Base-by-base conservation (phyloP, 163 green algal genomes). In the Prototheca cutis region DNA sequence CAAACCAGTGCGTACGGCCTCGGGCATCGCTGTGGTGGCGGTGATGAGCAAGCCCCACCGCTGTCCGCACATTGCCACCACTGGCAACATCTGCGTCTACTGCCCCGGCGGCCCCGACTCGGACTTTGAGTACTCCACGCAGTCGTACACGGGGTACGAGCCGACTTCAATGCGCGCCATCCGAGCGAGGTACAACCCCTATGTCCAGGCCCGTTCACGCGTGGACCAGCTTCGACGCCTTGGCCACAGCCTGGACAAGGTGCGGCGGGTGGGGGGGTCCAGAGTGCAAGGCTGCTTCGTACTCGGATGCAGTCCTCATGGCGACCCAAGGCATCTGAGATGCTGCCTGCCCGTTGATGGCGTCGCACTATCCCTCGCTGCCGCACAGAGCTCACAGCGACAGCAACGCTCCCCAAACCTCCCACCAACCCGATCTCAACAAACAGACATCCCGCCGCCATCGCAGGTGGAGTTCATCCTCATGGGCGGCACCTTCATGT, bases 401-500 rank as follows among this genome's bases (percentile, higher is more conserved):
- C n/a, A n/a, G n/a, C n/a, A n/a, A n/a, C n/a, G n/a, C n/a, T n/a
- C n/a, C n/a, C n/a, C n/a, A n/a, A n/a, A n/a, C n/a, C n/a, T n/a
- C n/a, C n/a, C n/a, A n/a, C n/a, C n/a, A n/a, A n/a, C n/a, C n/a
- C n/a, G n/a, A n/a, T n/a, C n/a, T n/a, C n/a, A n/a, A n/a, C n/a
- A n/a, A n/a, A n/a, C n/a, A n/a, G n/a, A n/a, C n/a, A n/a, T n/a
- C 23, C 24, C 17, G 3, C 17, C 31, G 19, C 3, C 15, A 0
- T 25, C 29, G 1, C 64, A 87, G 81, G 82, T 96, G 27, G 90
- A 97, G 81, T 98, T 90, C 76, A 95, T 98, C 65, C 76, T 98
- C 6, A 98, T 98, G 90, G 89, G 90, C 29, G 90, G 90, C 52
- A 98, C 91, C 28, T 98, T 98, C 77, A 97, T 98, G 91, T 91